Conservation (phyloP, 176 grass and related monocot genomes). For the Triticum monococcum region DNA sequence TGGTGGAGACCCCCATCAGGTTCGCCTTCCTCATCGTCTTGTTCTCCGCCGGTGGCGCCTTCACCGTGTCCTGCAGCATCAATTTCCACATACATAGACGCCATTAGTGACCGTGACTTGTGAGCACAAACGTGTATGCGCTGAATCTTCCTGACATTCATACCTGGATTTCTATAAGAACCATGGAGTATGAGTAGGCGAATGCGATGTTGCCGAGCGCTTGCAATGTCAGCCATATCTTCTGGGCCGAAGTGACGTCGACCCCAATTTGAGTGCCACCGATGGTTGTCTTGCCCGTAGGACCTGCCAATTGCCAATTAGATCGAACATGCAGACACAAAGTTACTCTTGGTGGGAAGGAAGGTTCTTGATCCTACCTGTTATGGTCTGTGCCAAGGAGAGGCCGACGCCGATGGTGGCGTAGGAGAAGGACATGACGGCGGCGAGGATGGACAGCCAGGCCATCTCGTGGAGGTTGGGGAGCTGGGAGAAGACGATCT, state of each 20-base stretch:
- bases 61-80: conserved; percentile 50
- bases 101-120: not conserved
- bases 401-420: conserved; percentile 35
- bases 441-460: conserved; percentile 44
- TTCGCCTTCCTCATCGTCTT: conserved; percentile 63
- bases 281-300: conserved; percentile 39
- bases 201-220: conserved; percentile 65
- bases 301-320: conserved; percentile 3
- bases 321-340: not conserved
- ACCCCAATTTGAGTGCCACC: conserved; percentile 56
- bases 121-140: too few relatives aligned
- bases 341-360: not conserved
- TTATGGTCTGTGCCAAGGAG: conserved; percentile 32
- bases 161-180: conserved; percentile 80
- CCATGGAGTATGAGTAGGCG: conserved; percentile 63
- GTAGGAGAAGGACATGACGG: conserved; percentile 30
- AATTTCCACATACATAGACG: not conserved
- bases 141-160: not conserved
- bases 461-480: conserved; percentile 43
- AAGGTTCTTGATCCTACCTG: not conserved
- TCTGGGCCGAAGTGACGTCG: conserved; percentile 44
- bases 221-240: conserved; percentile 64
- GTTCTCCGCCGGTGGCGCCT: conserved; percentile 54
- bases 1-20: conserved; percentile 35
- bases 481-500: conserved; percentile 34